Percentiles rank a stretch among this genome's conserved stretches.
phyloP scores from a whole-genome alignment of 768 basidiomycete genomes.

The Austroboletus eburneus region DNA sequence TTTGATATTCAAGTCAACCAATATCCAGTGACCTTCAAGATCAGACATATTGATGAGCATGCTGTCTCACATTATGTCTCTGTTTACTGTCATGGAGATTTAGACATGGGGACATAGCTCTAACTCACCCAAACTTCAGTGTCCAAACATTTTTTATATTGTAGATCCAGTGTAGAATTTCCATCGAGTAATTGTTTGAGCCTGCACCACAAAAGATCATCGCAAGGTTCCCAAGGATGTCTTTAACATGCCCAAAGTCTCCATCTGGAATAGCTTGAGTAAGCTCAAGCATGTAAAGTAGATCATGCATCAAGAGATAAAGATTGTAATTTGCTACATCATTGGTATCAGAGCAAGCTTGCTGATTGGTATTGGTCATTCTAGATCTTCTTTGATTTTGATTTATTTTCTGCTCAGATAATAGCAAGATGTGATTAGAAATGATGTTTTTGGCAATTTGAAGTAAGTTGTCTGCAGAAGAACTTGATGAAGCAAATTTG shows the following conservation, averaged over 20 bases:
- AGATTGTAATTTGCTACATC: constrained; percentile 27
- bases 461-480: constrained; percentile 14
- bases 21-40: constrained; percentile 32
- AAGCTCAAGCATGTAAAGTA: constrained; percentile 31
- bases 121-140: constrained; percentile 29
- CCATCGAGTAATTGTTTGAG: constrained; percentile 16
- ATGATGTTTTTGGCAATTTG: constrained; percentile 19
- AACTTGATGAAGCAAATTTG: constrained; percentile 23
- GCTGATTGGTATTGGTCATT: neutral
- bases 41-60: constrained; percentile 34
- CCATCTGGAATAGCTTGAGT: constrained; percentile 24
- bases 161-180: constrained; percentile 18
- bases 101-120: too few species aligned
- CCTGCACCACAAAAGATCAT: constrained; percentile 18
- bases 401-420: too few species aligned
- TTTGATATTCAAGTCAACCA: constrained; percentile 36
- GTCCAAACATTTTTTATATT: constrained; percentile 33
- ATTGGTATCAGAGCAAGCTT: neutral
- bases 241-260: constrained; percentile 33
- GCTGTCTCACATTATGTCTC: constrained; percentile 35
- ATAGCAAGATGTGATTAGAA: constrained; percentile 14
- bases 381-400: too few species aligned
- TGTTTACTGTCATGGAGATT: constrained; percentile 4
- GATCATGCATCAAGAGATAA: constrained; percentile 24
- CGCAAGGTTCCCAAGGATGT: constrained; percentile 14